Percentiles rank a stretch among this genome's conserved stretches.
These are phyloP conservation scores for Cutaneotrichosporon cavernicola DNA, from an alignment of 1,284 basidiomycete species.

Conservation along the genomic window DNA sequence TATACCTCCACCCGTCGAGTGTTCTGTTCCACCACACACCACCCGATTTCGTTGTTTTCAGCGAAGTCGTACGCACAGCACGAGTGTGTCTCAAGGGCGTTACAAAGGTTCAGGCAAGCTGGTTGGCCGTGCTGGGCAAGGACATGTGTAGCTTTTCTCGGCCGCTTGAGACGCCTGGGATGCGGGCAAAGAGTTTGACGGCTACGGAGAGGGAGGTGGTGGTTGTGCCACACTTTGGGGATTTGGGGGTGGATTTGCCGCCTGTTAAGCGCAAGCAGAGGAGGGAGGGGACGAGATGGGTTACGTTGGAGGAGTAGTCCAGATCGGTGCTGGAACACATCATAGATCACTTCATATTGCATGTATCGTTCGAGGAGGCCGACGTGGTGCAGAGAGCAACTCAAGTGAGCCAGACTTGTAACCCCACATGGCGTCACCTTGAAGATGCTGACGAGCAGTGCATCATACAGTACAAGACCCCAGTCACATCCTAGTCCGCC, in stretches of 20 bases:
- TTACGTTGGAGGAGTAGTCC: conserved; percentile 39
- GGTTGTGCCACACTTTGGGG: conserved; percentile 78
- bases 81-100: conserved; percentile 80
- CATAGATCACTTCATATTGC: background rate
- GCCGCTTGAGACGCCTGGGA: conserved; percentile 65
- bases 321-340: background rate
- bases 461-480: too few relatives aligned
- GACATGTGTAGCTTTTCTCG: conserved; percentile 86
- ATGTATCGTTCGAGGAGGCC: background rate
- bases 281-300: conserved; percentile 52
- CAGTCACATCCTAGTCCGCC: too few relatives aligned
- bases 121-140: conserved; percentile 78
- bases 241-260: conserved; percentile 79
- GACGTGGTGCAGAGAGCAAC: background rate
- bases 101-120: conserved; percentile 82
- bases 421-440: too few relatives aligned
- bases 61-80: conserved; percentile 73
- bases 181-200: conserved; percentile 17
- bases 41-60: conserved; percentile 83
- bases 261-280: conserved; percentile 61
- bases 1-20: conserved; percentile 90
- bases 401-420: too few relatives aligned
- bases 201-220: conserved; percentile 55
- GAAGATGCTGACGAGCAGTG: too few relatives aligned
- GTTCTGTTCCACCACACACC: conserved; percentile 69